phyloP scores from a whole-genome alignment of 2,329 filamentous ascomycete species.

The Penicillium hesseltinei region DNA sequence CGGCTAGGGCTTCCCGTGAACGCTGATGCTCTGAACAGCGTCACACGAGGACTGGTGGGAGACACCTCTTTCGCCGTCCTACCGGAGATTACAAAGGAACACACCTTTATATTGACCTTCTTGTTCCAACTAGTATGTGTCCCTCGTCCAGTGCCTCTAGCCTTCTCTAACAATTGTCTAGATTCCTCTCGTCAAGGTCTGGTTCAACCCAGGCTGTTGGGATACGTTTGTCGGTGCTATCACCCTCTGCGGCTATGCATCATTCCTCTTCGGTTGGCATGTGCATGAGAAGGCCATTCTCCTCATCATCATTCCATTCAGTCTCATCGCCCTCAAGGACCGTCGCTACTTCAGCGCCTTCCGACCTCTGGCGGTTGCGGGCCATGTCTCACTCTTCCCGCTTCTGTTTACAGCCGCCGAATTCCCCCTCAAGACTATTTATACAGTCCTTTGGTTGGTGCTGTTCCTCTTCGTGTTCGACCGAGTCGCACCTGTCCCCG shows the following conservation, averaged over 20 bases:
- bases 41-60: constrained; percentile 88
- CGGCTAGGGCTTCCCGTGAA: constrained; percentile 73
- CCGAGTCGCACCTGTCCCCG: constrained; percentile 77
- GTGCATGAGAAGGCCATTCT: constrained; percentile 97
- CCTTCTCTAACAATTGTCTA: constrained; percentile 28
- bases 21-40: constrained; percentile 73
- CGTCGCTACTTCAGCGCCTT: constrained; percentile 89
- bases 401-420: constrained; percentile 88
- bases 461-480: constrained; percentile 85
- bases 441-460: constrained; percentile 89
- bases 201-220: constrained; percentile 78
- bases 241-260: constrained; percentile 91
- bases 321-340: constrained; percentile 84
- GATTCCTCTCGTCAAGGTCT: constrained; percentile 77
- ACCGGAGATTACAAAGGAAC: constrained; percentile 75
- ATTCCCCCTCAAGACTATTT: constrained; percentile 89
- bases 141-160: constrained; percentile 3
- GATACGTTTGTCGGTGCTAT: constrained; percentile 85
- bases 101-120: constrained; percentile 80
- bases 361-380: constrained; percentile 83
- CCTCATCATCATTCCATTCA: constrained; percentile 92
- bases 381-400: constrained; percentile 93
- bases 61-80: constrained; percentile 93
- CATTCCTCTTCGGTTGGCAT: constrained; percentile 97
- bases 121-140: constrained; percentile 67